Evolutionary conservation across 805 yeast species (phyloP).

Genomic region (Candida fluviatilis): DNA sequence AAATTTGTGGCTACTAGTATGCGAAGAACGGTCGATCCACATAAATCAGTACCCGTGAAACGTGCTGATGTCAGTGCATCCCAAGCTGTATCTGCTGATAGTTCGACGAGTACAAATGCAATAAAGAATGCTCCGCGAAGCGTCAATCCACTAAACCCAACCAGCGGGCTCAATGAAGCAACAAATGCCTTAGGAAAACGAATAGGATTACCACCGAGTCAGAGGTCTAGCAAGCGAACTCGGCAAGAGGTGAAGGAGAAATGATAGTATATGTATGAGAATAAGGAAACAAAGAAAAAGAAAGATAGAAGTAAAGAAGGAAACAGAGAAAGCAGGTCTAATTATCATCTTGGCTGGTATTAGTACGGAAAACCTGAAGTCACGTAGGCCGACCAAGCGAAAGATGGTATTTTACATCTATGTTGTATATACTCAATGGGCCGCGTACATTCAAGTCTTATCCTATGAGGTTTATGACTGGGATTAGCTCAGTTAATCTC

Average conservation of each 20-base stretch:
- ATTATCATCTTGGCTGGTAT: too few relatives aligned
- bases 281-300: too few relatives aligned
- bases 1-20: slow-evolving; percentile 50
- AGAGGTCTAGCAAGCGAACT: slow-evolving; percentile 12
- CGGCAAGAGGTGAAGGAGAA: slow-evolving; percentile 5
- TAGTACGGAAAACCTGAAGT: too few relatives aligned
- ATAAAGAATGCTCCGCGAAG: slow-evolving; percentile 4
- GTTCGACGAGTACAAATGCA: slow-evolving; percentile 3
- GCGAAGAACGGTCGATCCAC: slow-evolving; percentile 57
- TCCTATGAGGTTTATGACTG: too few relatives aligned
- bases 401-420: too few relatives aligned
- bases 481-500: too few relatives aligned
- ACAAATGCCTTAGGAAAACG: slow-evolving; percentile 20
- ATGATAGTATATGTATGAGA: neutral
- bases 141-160: slow-evolving; percentile 6
- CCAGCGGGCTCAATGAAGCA: neutral
- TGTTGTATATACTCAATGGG: too few relatives aligned
- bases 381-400: too few relatives aligned
- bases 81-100: neutral
- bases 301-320: too few relatives aligned
- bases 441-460: too few relatives aligned
- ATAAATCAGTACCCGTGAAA: slow-evolving; percentile 61
- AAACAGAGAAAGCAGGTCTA: too few relatives aligned
- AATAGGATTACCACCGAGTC: slow-evolving; percentile 33
- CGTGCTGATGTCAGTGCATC: slow-evolving; percentile 19